Conservation (phyloP, 75 land plant genomes). For the Sequoiadendron giganteum region DNA sequence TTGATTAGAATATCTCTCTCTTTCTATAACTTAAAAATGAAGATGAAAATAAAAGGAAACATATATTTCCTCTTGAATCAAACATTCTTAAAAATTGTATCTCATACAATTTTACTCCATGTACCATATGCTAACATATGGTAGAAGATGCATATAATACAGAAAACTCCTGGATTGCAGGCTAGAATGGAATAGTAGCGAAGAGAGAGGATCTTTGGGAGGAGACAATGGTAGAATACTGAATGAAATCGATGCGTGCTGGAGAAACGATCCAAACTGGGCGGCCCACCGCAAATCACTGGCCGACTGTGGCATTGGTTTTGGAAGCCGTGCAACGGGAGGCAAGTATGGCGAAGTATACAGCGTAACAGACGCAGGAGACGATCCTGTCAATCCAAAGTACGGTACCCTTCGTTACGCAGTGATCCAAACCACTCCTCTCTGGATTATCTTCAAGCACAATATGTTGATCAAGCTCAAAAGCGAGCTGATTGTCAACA, state of each 20-base stretch:
- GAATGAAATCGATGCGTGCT: constrained; percentile 34
- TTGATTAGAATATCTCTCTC: too few relatives aligned
- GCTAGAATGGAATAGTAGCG: background rate
- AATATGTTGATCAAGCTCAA: constrained; percentile 28
- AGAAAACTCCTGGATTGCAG: background rate
- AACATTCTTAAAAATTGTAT: background rate
- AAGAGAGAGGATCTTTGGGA: background rate
- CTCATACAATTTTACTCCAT: background rate
- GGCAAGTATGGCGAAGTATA: constrained; percentile 27
- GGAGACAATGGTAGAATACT: background rate
- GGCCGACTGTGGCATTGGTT: constrained; percentile 34
- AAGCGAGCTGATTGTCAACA: constrained; percentile 33
- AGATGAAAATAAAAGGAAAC: too few relatives aligned
- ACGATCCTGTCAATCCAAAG: constrained; percentile 26
- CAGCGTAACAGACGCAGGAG: constrained; percentile 22
- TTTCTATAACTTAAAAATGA: too few relatives aligned
- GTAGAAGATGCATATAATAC: too few relatives aligned
- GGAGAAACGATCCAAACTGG: constrained; percentile 27
- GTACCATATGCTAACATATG: too few relatives aligned
- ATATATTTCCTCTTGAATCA: too few relatives aligned
- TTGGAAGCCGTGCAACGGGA: constrained; percentile 26
- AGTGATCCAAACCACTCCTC: constrained; percentile 28
- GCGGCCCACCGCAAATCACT: constrained; percentile 14
- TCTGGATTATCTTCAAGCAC: constrained; percentile 34
- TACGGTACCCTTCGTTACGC: constrained; percentile 35